Percentiles rank a stretch among this genome's conserved stretches.
These are phyloP conservation scores for Solanum commersonii DNA, from an alignment of 257 asterid species.

Conservation along the genomic window DNA sequence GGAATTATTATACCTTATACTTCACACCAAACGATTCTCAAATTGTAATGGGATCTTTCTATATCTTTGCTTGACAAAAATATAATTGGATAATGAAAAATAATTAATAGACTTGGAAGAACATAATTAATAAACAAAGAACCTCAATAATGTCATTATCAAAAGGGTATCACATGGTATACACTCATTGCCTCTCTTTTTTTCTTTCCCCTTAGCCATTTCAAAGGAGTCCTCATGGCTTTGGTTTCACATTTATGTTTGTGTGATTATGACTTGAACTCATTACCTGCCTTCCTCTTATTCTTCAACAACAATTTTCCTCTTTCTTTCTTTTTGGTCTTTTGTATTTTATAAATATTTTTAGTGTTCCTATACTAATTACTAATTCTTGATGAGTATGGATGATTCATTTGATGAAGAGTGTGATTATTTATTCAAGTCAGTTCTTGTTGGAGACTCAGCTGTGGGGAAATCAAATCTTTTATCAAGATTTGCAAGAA, in stretches of 20 bases:
- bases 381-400: constrained; percentile 10
- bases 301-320: not conserved
- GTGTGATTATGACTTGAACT: constrained; percentile 8
- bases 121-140: constrained; percentile 13
- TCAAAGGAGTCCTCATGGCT: constrained; percentile 18
- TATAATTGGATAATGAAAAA: not conserved
- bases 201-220: not conserved
- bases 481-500: constrained; percentile 55
- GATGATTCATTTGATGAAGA: constrained; percentile 63
- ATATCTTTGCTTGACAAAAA: constrained; percentile 6
- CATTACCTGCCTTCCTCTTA: not conserved
- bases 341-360: not conserved
- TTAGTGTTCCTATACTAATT: not conserved
- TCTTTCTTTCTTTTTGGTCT: not conserved
- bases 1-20: too few relatives aligned
- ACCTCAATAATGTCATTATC: constrained; percentile 35
- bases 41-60: not conserved
- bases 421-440: constrained; percentile 82
- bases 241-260: constrained; percentile 17
- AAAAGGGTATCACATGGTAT: constrained; percentile 41
- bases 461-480: constrained; percentile 80
- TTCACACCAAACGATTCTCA: too few relatives aligned
- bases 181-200: constrained; percentile 9
- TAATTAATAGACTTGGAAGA: constrained; percentile 11
- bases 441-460: constrained; percentile 76